Evolutionary conservation across 2,329 filamentous ascomycete species (phyloP).

Genomic region (Hypocreales sp.): DNA sequence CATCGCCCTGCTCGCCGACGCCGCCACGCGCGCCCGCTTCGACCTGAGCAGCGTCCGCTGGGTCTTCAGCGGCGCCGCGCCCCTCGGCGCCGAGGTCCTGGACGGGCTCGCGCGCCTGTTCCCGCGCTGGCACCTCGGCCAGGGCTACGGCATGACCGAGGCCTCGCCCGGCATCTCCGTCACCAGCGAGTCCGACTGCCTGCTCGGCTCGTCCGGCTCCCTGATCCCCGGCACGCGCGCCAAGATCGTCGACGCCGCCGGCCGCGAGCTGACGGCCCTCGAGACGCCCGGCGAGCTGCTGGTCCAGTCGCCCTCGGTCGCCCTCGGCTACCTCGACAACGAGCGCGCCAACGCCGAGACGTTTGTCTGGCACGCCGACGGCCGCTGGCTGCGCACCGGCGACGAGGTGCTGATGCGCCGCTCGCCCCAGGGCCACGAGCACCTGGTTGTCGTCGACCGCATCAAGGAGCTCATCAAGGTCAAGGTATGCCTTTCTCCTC

Average conservation of each 20-base stretch:
- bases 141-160: constrained; percentile 66
- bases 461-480: constrained; percentile 60
- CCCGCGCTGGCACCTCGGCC: constrained; percentile 49
- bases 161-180: constrained; percentile 51
- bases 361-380: constrained; percentile 50
- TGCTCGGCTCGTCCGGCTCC: constrained; percentile 52
- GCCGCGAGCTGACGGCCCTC: constrained; percentile 51
- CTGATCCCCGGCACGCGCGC: constrained; percentile 47
- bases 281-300: constrained; percentile 68
- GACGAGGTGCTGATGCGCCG: constrained; percentile 63
- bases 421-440: constrained; percentile 53
- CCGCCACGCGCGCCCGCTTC: constrained; percentile 41
- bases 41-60: constrained; percentile 51
- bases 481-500: constrained; percentile 51
- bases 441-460: constrained; percentile 73
- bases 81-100: constrained; percentile 54
- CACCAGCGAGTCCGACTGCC: constrained; percentile 42
- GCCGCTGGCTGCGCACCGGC: constrained; percentile 68
- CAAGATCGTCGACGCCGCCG: constrained; percentile 50
- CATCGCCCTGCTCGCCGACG: constrained; percentile 54
- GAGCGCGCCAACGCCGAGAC: constrained; percentile 70
- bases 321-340: constrained; percentile 77
- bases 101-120: constrained; percentile 44
- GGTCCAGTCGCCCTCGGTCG: constrained; percentile 61
- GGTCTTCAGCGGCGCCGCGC: constrained; percentile 61